These are phyloP conservation scores for Cutaneotrichosporon sp. DNA, from an alignment of 1,284 basidiomycete species.

Conservation along the genomic window DNA sequence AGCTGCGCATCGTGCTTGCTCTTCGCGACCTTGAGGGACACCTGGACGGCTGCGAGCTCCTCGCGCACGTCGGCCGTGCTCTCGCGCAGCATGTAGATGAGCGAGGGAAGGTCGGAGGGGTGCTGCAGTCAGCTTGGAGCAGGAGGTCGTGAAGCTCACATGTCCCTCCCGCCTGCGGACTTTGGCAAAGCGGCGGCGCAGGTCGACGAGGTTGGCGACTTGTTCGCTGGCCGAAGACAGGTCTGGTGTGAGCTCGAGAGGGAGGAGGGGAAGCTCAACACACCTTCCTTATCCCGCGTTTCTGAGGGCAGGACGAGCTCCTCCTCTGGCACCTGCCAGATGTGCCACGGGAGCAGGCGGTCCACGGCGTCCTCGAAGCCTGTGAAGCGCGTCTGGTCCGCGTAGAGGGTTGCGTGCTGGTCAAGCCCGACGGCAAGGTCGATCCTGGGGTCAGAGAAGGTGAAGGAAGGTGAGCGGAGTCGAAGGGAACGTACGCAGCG, in stretches of 20 bases:
- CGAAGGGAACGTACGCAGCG: conserved; percentile 15
- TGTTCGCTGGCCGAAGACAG: conserved; percentile 13
- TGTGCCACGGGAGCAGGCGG: conserved; percentile 46
- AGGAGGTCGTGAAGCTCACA: conserved; percentile 30
- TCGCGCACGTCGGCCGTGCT: conserved; percentile 33
- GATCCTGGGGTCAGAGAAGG: conserved; percentile 28
- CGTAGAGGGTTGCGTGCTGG: conserved; percentile 37
- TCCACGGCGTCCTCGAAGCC: conserved; percentile 41
- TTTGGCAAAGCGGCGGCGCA: conserved; percentile 36
- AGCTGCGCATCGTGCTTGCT: conserved; percentile 26
- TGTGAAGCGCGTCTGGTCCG: conserved; percentile 31
- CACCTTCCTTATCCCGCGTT: conserved; percentile 19
- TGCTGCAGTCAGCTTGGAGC: conserved; percentile 26
- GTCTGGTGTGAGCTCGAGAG: conserved; percentile 2
- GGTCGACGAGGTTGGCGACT: conserved; percentile 24
- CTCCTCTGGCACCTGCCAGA: conserved; percentile 48
- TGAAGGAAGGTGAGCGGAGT: too few relatives aligned
- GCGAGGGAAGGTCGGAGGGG: conserved; percentile 35
- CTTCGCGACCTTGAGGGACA: conserved; percentile 21
- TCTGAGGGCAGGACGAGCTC: conserved; percentile 30
- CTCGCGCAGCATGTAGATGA: conserved; percentile 36
- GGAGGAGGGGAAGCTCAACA: neutral
- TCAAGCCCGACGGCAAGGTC: conserved; percentile 41
- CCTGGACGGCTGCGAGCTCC: conserved; percentile 33
- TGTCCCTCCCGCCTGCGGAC: conserved; percentile 35